phyloP scores from a whole-genome alignment of 2,329 filamentous ascomycete genomes.

The Alternaria sp. region DNA sequence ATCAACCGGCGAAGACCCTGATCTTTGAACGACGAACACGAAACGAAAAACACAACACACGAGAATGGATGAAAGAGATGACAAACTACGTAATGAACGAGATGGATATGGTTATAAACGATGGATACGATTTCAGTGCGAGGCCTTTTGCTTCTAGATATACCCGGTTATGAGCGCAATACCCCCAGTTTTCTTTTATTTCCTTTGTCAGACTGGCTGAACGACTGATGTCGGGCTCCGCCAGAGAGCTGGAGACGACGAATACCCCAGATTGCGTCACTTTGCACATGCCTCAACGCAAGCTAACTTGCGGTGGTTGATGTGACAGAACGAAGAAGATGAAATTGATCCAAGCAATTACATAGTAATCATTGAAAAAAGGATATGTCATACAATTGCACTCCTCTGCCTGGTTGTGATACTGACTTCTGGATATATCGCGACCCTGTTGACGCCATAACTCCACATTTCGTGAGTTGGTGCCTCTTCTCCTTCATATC shows the following conservation, averaged over 20 bases:
- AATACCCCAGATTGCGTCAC: neutral
- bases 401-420: neutral
- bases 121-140: constrained; percentile 3
- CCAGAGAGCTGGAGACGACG: neutral
- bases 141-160: constrained; percentile 23
- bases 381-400: neutral
- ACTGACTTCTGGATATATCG: neutral
- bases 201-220: constrained; percentile 2
- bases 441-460: neutral
- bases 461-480: neutral
- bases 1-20: constrained; percentile 33
- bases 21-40: constrained; percentile 26
- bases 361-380: neutral
- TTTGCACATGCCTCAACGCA: neutral
- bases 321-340: neutral
- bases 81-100: constrained; percentile 1
- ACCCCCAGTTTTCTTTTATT: constrained; percentile 7
- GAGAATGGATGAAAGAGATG: neutral
- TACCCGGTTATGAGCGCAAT: constrained; percentile 21
- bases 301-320: neutral
- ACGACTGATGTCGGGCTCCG: neutral
- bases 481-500: neutral
- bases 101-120: constrained; percentile 4
- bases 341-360: neutral
- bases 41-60: neutral